phyloP scores from a whole-genome alignment of 2,329 filamentous ascomycete genomes.

The Neonectria hederae region DNA sequence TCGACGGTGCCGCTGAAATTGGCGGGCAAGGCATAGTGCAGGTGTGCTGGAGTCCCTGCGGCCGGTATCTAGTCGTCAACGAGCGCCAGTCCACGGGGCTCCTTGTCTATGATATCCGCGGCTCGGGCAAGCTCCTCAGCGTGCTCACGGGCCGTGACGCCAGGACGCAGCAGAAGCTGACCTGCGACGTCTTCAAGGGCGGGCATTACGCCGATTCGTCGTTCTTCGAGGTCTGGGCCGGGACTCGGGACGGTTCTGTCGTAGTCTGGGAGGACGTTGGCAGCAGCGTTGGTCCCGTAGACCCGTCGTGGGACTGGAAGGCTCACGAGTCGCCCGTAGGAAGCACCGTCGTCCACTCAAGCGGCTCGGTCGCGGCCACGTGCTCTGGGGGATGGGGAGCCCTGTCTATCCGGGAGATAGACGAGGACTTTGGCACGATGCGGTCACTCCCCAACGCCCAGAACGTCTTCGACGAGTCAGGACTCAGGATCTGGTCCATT shows the following conservation, averaged over 20 bases:
- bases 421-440: constrained; percentile 18
- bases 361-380: constrained; percentile 65
- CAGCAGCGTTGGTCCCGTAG: constrained; percentile 52
- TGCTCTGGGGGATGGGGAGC: constrained; percentile 65
- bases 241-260: constrained; percentile 63
- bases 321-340: constrained; percentile 60
- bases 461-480: constrained; percentile 38
- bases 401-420: constrained; percentile 17
- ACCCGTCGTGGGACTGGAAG: constrained; percentile 61
- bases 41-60: constrained; percentile 69
- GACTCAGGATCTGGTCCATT: constrained; percentile 40
- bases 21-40: constrained; percentile 72
- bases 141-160: constrained; percentile 61
- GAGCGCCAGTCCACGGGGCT: constrained; percentile 66
- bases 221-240: constrained; percentile 71
- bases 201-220: constrained; percentile 41
- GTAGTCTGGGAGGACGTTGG: constrained; percentile 68
- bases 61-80: constrained; percentile 69
- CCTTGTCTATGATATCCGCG: constrained; percentile 71
- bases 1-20: constrained; percentile 57
- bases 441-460: constrained; percentile 16
- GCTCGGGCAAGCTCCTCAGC: constrained; percentile 65
- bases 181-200: constrained; percentile 63
- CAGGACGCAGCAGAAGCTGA: constrained; percentile 64
- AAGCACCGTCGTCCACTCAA: constrained; percentile 60